A percentile compares a stretch with the other conserved stretches of the same genome.
Evolutionary conservation across 805 yeast genomes (phyloP).

Genomic region (Pichia pseudocactophila): DNA sequence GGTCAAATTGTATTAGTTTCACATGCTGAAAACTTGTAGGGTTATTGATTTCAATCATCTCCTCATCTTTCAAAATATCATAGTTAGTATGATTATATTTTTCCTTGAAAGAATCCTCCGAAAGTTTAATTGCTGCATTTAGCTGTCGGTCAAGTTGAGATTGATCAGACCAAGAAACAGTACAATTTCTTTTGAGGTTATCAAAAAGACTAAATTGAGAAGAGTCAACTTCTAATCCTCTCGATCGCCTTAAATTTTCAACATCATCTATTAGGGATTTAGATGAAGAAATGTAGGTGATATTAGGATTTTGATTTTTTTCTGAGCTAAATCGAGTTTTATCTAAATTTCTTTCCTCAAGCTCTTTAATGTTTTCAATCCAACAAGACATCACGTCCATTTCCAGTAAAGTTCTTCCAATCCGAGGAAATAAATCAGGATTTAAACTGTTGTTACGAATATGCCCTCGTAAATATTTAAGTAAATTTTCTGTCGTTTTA

Average conservation of each 20-base stretch:
- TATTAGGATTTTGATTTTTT: conserved; percentile 8
- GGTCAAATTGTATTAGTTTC: conserved; percentile 10
- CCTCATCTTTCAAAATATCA: background rate
- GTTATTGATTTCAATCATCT: conserved; percentile 5
- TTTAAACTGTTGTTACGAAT: conserved; percentile 25
- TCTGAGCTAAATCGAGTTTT: conserved; percentile 23
- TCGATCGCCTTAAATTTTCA: conserved; percentile 36
- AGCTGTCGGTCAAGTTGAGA: conserved; percentile 30
- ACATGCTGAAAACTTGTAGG: conserved; percentile 28
- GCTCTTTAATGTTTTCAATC: conserved; percentile 45
- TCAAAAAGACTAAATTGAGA: conserved; percentile 22
- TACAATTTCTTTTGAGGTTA: conserved; percentile 18
- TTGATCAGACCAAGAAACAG: conserved; percentile 35
- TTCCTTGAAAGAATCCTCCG: conserved; percentile 17
- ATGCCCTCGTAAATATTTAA: conserved; percentile 23
- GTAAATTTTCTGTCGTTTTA: conserved; percentile 27
- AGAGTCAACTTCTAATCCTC: conserved; percentile 27
- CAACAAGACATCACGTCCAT: conserved; percentile 56
- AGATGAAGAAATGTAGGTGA: conserved; percentile 35
- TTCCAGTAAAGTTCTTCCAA: conserved; percentile 60
- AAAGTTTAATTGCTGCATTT: conserved; percentile 20
- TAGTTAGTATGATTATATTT: conserved; percentile 4
- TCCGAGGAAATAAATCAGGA: conserved; percentile 34
- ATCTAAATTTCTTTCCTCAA: conserved; percentile 37
- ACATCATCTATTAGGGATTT: conserved; percentile 54